Evolutionary conservation across 2,329 filamentous ascomycete genomes (phyloP).

Genomic region (Neofusicoccum kwambonambiense): DNA sequence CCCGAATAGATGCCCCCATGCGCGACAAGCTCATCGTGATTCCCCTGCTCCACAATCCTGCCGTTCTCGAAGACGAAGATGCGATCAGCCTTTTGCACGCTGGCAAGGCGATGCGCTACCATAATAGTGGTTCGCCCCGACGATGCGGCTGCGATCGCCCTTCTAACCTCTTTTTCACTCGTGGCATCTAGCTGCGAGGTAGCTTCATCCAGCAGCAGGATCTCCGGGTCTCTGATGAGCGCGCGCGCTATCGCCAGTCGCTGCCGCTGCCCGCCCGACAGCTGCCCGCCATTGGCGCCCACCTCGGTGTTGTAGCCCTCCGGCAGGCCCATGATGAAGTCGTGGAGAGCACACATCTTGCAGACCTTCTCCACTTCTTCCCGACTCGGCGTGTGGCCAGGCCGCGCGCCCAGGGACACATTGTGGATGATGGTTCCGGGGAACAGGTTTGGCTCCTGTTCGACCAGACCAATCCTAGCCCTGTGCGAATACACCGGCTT

Average conservation of each 20-base stretch:
- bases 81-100: conserved; percentile 74
- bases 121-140: conserved; percentile 63
- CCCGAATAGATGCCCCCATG: conserved; percentile 35
- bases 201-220: conserved; percentile 48
- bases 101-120: conserved; percentile 74
- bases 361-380: conserved; percentile 37
- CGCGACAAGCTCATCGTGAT: conserved; percentile 57
- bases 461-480: conserved; percentile 42
- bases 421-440: conserved; percentile 46
- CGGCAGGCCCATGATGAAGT: conserved; percentile 48
- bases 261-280: conserved; percentile 49
- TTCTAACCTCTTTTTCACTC: conserved; percentile 44
- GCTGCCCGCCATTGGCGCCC: conserved; percentile 42
- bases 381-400: conserved; percentile 25
- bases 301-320: conserved; percentile 49
- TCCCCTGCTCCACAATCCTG: conserved; percentile 60
- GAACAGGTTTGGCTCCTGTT: conserved; percentile 48
- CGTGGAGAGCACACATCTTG: conserved; percentile 45
- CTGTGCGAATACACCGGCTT: conserved; percentile 38
- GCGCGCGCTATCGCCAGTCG: conserved; percentile 48
- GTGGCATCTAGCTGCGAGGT: conserved; percentile 49
- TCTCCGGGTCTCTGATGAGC: conserved; percentile 46
- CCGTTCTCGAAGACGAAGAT: conserved; percentile 76
- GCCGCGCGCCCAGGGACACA: conserved; percentile 40
- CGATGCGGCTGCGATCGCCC: conserved; percentile 41